A percentile compares a stretch with the other conserved stretches of the same genome.
Evolutionary conservation across 352 stramenopile genomes (phyloP).

Genomic region (Hyaloperonospora brassicae): DNA sequence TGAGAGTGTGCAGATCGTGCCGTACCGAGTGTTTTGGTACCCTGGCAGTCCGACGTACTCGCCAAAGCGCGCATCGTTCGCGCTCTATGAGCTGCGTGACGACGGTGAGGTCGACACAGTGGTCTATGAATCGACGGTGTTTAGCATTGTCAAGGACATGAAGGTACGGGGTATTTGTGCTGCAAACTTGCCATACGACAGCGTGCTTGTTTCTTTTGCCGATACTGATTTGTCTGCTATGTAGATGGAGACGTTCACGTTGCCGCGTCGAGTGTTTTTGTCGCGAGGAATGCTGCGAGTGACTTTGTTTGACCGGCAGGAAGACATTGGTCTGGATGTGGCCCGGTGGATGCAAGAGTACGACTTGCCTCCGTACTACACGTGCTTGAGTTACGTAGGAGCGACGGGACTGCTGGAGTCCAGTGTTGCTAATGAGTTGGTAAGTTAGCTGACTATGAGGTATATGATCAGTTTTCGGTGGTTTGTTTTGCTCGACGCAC

Average conservation of each 20-base stretch:
- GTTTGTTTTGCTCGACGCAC: constrained; percentile 9
- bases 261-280: constrained; percentile 43
- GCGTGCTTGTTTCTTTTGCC: background rate
- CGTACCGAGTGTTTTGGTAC: constrained; percentile 75
- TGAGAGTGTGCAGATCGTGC: constrained; percentile 41
- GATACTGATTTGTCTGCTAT: background rate
- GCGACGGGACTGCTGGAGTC: constrained; percentile 28
- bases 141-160: constrained; percentile 53
- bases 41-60: constrained; percentile 63
- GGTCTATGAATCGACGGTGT: constrained; percentile 50
- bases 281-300: constrained; percentile 41
- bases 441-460: constrained; percentile 35
- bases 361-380: constrained; percentile 56
- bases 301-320: constrained; percentile 50
- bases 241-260: constrained; percentile 49
- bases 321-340: constrained; percentile 45
- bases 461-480: constrained; percentile 21
- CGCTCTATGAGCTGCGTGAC: constrained; percentile 39
- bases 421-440: constrained; percentile 53
- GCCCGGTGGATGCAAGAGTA: constrained; percentile 42
- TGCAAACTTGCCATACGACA: background rate
- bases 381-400: constrained; percentile 69
- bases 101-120: constrained; percentile 14
- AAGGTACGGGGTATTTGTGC: constrained; percentile 13
- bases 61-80: constrained; percentile 46